These are phyloP conservation scores for Penicillium sp. DNA, from an alignment of 2,329 filamentous ascomycete species.

Conservation along the genomic window DNA sequence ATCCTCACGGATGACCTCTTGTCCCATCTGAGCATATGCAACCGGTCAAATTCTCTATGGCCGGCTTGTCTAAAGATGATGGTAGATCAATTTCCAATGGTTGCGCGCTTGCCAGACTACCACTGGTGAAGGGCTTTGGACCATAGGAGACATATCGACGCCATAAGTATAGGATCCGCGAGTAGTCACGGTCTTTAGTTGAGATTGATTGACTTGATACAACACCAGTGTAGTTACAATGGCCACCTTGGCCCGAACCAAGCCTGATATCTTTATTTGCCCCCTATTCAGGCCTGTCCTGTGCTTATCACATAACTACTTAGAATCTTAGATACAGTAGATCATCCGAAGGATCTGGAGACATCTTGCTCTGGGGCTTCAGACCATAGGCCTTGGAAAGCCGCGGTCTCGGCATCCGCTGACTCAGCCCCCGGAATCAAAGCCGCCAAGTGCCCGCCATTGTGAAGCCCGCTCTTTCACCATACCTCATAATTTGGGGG, in stretches of 20 bases:
- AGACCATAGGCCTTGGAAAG: neutral
- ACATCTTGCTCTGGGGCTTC: neutral
- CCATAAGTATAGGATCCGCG: neutral
- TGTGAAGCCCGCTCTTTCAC: conserved; percentile 5
- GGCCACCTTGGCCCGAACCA: too few relatives aligned
- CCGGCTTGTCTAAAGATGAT: conserved; percentile 50
- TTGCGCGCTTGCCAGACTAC: conserved; percentile 13
- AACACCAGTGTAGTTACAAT: too few relatives aligned
- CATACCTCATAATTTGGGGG: conserved; percentile 4
- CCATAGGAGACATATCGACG: conserved; percentile 10
- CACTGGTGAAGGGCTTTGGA: conserved; percentile 7
- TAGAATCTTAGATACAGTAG: too few relatives aligned
- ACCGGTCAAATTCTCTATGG: conserved; percentile 29
- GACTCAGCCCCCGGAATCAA: conserved; percentile 16
- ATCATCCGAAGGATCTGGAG: neutral
- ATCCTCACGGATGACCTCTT: neutral
- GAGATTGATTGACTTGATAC: too few relatives aligned
- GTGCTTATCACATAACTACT: too few relatives aligned
- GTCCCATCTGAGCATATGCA: conserved; percentile 40
- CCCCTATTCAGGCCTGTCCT: too few relatives aligned
- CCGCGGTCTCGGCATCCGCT: conserved; percentile 10
- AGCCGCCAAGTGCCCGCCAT: conserved; percentile 9
- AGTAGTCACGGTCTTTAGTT: too few relatives aligned
- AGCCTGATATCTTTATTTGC: too few relatives aligned
- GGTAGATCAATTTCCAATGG: conserved; percentile 38